Conservation (phyloP, 1,284 basidiomycete species). For the Irpex lacteus region DNA sequence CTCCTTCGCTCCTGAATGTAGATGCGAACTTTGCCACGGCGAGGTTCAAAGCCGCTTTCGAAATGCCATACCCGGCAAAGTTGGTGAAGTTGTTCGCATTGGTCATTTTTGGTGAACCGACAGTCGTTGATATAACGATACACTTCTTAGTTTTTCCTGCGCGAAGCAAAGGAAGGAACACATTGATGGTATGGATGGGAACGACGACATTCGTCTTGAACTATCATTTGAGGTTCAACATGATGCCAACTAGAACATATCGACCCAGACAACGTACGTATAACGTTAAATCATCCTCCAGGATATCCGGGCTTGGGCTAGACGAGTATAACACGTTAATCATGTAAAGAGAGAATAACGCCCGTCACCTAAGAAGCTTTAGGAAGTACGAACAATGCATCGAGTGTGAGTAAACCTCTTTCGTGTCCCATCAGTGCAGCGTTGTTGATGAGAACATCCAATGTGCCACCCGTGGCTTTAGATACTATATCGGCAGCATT, state of each 20-base stretch:
- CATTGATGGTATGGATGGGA: conserved; percentile 33
- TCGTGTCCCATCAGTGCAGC: conserved; percentile 15
- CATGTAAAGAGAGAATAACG: neutral
- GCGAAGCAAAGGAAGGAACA: conserved; percentile 35
- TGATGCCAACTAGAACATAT: neutral
- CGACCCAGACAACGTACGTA: conserved; percentile 11
- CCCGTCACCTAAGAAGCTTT: neutral
- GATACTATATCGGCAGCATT: conserved; percentile 17
- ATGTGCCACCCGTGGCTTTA: conserved; percentile 22
- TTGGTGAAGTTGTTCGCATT: conserved; percentile 13
- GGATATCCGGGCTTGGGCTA: conserved; percentile 10
- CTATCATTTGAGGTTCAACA: conserved; percentile 9
- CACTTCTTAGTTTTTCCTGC: conserved; percentile 20
- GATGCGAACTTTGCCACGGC: conserved; percentile 36
- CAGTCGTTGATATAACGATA: conserved; percentile 17
- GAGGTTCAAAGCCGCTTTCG: conserved; percentile 38
- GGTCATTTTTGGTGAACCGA: conserved; percentile 27
- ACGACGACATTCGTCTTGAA: conserved; percentile 37
- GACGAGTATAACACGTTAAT: neutral
- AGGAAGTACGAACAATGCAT: conserved; percentile 1
- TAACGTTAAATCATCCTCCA: conserved; percentile 22
- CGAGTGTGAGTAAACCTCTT: neutral
- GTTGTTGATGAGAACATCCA: conserved; percentile 31
- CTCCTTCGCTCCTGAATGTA: conserved; percentile 30
- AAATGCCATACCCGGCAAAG: conserved; percentile 31